Evolutionary conservation across 345 rosid species (phyloP), one percentile per base, ranked within the genome.

Genomic region (Eucalyptus pauciflora): DNA sequence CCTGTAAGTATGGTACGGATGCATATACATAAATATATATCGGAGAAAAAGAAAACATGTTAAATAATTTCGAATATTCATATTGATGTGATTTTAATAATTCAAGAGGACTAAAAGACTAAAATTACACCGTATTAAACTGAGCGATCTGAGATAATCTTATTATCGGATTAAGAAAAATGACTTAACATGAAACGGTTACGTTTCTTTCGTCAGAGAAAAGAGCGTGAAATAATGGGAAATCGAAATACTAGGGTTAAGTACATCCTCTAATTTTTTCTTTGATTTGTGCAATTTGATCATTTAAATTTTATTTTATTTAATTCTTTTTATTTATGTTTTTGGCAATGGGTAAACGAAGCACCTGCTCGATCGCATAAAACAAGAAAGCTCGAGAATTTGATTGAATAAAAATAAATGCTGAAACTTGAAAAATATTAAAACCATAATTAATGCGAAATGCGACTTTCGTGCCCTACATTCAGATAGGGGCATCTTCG

Each of bases 1-100:
- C 99, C 99, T 8, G 99, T 98, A 91, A 92, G 95, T 62, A 31
- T 52, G 31, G 15, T 64, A 22, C 22, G 50, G 29, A 79, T 48
- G 2, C 20, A 13, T 31, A 27, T 27, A 12, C 31, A 25, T 81
- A 33, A 5, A 13, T 29, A 27, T 60, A 0, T 13, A 27, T 25
- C 11, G 67, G n/a, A 60, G 67, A 25, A 60, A 25, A 60, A 60
- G 7, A 60, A 58, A 71, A 71, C 81, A 37, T 18, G 4, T 37
- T 52, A 69, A 69, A 5, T 69, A 69, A 33, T 31, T 69, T 33
- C 24, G 80, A 9, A 17, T 33, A 8, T 69, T 69, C 24, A 69
- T 69, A 69, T 33, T 20, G 13, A 8, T 17, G 43, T 33, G 12
- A 33, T 33, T 69, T 33, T 69, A 33, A 69, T 69, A 17, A 8